Conservation (phyloP, 257 asterid genomes). For the Primulina huaijiensis region DNA sequence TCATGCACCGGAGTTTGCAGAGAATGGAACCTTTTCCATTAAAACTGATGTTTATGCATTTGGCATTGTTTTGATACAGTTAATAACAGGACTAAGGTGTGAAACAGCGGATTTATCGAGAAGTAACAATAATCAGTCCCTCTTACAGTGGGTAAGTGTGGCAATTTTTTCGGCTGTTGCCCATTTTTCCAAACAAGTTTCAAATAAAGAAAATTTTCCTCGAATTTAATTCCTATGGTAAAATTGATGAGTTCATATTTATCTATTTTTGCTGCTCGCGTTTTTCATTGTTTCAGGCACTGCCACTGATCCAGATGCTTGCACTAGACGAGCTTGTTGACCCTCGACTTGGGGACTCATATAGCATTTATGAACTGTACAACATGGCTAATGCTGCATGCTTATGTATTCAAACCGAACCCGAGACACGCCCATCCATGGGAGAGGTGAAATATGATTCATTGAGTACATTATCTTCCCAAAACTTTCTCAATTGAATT, state of each 20-base stretch:
- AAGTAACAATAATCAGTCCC: slow-evolving; percentile 44
- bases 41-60: slow-evolving; percentile 60
- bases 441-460: slow-evolving; percentile 44
- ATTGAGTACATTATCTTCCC: background rate
- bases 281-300: slow-evolving; percentile 41
- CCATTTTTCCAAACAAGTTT: background rate
- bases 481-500: background rate
- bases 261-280: background rate
- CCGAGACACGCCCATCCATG: slow-evolving; percentile 58
- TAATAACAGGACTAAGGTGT: slow-evolving; percentile 51
- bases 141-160: slow-evolving; percentile 52
- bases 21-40: slow-evolving; percentile 46
- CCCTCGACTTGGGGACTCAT: slow-evolving; percentile 57
- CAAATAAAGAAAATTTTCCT: too few relatives aligned
- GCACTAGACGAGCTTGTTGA: slow-evolving; percentile 65
- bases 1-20: slow-evolving; percentile 71
- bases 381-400: slow-evolving; percentile 65
- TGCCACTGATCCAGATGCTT: slow-evolving; percentile 51
- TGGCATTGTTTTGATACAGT: slow-evolving; percentile 65
- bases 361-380: slow-evolving; percentile 56
- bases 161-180: background rate
- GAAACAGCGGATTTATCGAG: slow-evolving; percentile 35
- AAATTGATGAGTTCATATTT: background rate
- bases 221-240: background rate
- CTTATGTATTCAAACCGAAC: slow-evolving; percentile 51